A percentile compares a stretch with the other conserved stretches of the same genome.
Evolutionary conservation across 208 protist genomes (phyloP).

Genomic region (Leishmania aethiopica): DNA sequence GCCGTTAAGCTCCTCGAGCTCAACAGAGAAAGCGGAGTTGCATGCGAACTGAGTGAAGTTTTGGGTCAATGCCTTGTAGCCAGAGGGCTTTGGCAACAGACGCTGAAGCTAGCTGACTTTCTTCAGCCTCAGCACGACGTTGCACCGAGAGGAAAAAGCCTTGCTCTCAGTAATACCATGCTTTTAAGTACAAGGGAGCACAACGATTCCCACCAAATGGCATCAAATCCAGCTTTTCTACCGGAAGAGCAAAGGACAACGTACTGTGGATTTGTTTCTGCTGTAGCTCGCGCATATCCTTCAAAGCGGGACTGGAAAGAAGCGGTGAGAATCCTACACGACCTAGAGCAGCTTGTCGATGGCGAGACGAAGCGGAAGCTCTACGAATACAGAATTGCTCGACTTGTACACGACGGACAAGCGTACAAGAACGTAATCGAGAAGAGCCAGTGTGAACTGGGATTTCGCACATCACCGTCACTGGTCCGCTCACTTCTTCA

Average conservation of each 20-base stretch:
- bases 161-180: neutral
- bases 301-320: constrained; percentile 19
- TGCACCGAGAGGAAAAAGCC: neutral
- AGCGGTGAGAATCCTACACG: constrained; percentile 5
- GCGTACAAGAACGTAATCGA: constrained; percentile 20
- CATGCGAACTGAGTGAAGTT: constrained; percentile 31
- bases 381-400: constrained; percentile 26
- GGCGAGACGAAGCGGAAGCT: constrained; percentile 10
- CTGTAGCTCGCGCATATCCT: constrained; percentile 27
- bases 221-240: constrained; percentile 30
- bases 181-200: neutral
- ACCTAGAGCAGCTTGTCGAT: constrained; percentile 17
- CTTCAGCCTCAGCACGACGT: neutral
- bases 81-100: constrained; percentile 36
- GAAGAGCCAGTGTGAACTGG: constrained; percentile 2
- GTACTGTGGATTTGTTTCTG: constrained; percentile 34
- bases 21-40: constrained; percentile 30
- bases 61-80: constrained; percentile 45
- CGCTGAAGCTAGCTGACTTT: constrained; percentile 7
- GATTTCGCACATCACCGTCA: constrained; percentile 27
- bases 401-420: constrained; percentile 24
- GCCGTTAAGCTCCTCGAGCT: constrained; percentile 52
- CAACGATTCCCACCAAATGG: constrained; percentile 27
- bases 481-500: constrained; percentile 27
- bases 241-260: constrained; percentile 18